These are phyloP conservation scores for Penicillium ucsense DNA, from an alignment of 495 filamentous ascomycete genomes.

Conservation along the genomic window DNA sequence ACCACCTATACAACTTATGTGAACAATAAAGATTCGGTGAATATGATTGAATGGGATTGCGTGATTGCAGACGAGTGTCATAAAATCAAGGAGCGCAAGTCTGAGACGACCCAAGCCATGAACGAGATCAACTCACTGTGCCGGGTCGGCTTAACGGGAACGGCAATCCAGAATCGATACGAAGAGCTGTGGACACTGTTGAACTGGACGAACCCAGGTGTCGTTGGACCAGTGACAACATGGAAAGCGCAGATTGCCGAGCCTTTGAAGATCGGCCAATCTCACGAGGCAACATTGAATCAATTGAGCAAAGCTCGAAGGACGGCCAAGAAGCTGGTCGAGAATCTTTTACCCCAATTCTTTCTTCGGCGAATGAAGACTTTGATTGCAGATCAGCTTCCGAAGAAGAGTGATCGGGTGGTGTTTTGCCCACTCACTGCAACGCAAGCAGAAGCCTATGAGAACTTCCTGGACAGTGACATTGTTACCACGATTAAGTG, in stretches of 20 bases:
- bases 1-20: slow-evolving; percentile 90
- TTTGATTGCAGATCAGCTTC: slow-evolving; percentile 87
- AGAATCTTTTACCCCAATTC: slow-evolving; percentile 83
- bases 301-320: slow-evolving; percentile 73
- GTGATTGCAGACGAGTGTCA: slow-evolving; percentile 98
- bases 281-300: slow-evolving; percentile 79
- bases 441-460: slow-evolving; percentile 76
- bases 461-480: slow-evolving; percentile 65
- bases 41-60: slow-evolving; percentile 87
- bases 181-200: slow-evolving; percentile 94
- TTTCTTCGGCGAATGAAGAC: slow-evolving; percentile 92
- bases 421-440: slow-evolving; percentile 90
- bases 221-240: slow-evolving; percentile 63
- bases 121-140: slow-evolving; percentile 88
- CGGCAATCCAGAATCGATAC: slow-evolving; percentile 96
- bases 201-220: slow-evolving; percentile 93
- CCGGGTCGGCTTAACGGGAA: slow-evolving; percentile 87
- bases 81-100: slow-evolving; percentile 68
- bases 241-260: slow-evolving; percentile 72
- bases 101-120: slow-evolving; percentile 78
- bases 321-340: slow-evolving; percentile 75
- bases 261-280: slow-evolving; percentile 78
- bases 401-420: slow-evolving; percentile 87
- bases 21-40: slow-evolving; percentile 62
- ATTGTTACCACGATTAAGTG: slow-evolving; percentile 58